Evolutionary conservation across 495 filamentous ascomycete genomes (phyloP).

Genomic region (Aspergillus panamensis): DNA sequence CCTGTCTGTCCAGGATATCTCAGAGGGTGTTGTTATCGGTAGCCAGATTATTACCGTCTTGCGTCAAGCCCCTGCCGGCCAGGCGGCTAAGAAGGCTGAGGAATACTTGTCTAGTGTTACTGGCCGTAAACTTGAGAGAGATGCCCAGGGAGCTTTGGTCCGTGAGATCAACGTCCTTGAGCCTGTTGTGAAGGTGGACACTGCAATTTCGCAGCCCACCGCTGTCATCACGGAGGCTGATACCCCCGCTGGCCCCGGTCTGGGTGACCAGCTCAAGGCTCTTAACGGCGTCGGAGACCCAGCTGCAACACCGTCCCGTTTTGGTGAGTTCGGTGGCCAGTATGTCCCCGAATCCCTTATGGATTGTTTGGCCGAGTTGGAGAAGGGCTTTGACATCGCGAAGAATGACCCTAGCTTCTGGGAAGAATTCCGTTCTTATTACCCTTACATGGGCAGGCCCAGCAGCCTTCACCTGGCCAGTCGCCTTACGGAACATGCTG

Average conservation of each 20-base stretch:
- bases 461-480: conserved; percentile 87
- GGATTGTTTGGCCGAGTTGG: conserved; percentile 90
- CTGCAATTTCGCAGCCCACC: conserved; percentile 35
- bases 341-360: conserved; percentile 97
- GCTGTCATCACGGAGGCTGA: conserved; percentile 61
- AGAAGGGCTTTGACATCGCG: conserved; percentile 83
- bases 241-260: conserved; percentile 53
- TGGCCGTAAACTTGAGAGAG: conserved; percentile 52
- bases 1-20: conserved; percentile 71
- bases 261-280: conserved; percentile 70
- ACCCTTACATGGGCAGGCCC: conserved; percentile 95
- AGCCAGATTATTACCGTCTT: conserved; percentile 86
- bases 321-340: conserved; percentile 97
- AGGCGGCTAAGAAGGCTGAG: conserved; percentile 71
- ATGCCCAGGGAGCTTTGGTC: conserved; percentile 33
- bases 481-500: conserved; percentile 80
- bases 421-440: conserved; percentile 95
- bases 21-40: conserved; percentile 97
- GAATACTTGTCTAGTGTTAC: conserved; percentile 82
- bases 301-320: conserved; percentile 69
- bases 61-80: conserved; percentile 62
- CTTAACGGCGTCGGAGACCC: conserved; percentile 55
- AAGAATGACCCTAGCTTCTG: conserved; percentile 87
- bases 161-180: conserved; percentile 48
- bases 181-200: conserved; percentile 55